Evolutionary conservation across 2,329 filamentous ascomycete genomes (phyloP).

Genomic region (Hymenoscyphus linearis): DNA sequence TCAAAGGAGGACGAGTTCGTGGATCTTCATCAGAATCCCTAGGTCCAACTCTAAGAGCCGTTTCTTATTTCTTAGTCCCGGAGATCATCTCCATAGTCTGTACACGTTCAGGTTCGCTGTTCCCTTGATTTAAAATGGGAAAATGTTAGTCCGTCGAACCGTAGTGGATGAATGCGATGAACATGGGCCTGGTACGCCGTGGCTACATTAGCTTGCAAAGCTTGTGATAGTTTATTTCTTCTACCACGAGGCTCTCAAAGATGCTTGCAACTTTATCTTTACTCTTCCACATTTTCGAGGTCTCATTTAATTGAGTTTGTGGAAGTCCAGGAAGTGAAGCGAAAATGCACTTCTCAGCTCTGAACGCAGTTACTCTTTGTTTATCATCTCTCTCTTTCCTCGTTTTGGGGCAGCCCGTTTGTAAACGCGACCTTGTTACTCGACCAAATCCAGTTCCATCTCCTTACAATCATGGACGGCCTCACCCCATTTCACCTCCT

Average conservation of each 20-base stretch:
- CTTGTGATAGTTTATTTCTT: not conserved
- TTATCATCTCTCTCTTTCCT: not conserved
- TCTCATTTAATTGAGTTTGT: not conserved
- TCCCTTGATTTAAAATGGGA: not conserved
- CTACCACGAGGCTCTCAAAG: not conserved
- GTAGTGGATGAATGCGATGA: not conserved
- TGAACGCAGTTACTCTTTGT: not conserved
- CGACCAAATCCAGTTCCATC: slow-evolving; percentile 1
- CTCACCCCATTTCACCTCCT: slow-evolving; percentile 2
- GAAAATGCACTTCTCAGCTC: not conserved
- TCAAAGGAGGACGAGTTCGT: not conserved
- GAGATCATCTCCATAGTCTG: not conserved
- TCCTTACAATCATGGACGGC: slow-evolving; percentile 6
- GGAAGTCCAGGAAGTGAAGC: not conserved
- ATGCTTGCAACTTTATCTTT: not conserved
- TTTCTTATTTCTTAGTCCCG: not conserved
- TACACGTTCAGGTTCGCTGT: not conserved
- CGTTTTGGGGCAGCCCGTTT: not conserved
- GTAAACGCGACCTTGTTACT: not conserved
- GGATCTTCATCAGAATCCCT: not conserved
- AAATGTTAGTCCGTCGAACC: not conserved
- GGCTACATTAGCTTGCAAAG: not conserved
- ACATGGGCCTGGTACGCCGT: not conserved
- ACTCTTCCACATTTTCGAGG: not conserved
- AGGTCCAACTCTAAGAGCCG: not conserved